phyloP scores from a whole-genome alignment of 345 rosid genomes.

The Barbarea vulgaris region DNA sequence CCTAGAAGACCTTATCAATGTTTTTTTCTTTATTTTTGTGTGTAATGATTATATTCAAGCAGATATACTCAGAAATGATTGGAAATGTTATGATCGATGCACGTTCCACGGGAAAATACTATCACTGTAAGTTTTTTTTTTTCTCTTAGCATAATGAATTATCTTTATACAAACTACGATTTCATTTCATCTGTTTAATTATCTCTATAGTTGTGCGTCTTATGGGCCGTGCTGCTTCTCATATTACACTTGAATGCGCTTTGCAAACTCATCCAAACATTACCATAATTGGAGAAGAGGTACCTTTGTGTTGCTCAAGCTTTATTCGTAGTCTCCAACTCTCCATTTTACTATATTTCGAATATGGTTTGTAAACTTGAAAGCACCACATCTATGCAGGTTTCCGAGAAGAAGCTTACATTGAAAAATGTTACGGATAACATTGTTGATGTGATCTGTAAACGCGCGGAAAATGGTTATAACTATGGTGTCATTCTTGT shows the following conservation, averaged over 20 bases:
- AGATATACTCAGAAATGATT: slow-evolving; percentile 98
- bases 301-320: slow-evolving; percentile 15
- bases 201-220: slow-evolving; percentile 84
- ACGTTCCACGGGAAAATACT: slow-evolving; percentile 95
- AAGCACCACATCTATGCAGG: slow-evolving; percentile 47
- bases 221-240: slow-evolving; percentile 99
- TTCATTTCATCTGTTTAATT: slow-evolving; percentile 16
- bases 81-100: slow-evolving; percentile 99
- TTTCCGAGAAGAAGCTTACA: slow-evolving; percentile 72
- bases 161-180: not conserved
- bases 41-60: slow-evolving; percentile 26
- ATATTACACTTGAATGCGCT: slow-evolving; percentile 96
- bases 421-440: slow-evolving; percentile 88
- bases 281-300: slow-evolving; percentile 98
- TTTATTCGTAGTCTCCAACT: not conserved
- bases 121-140: slow-evolving; percentile 68
- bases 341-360: slow-evolving; percentile 1
- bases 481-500: slow-evolving; percentile 93
- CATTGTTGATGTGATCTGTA: slow-evolving; percentile 79
- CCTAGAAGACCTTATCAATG: not conserved
- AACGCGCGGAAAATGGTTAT: slow-evolving; percentile 69
- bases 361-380: slow-evolving; percentile 10
- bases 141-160: not conserved
- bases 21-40: not conserved
- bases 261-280: slow-evolving; percentile 96